Evolutionary conservation across 768 basidiomycete genomes (phyloP).

Genomic region (Dioszegia crocea): DNA sequence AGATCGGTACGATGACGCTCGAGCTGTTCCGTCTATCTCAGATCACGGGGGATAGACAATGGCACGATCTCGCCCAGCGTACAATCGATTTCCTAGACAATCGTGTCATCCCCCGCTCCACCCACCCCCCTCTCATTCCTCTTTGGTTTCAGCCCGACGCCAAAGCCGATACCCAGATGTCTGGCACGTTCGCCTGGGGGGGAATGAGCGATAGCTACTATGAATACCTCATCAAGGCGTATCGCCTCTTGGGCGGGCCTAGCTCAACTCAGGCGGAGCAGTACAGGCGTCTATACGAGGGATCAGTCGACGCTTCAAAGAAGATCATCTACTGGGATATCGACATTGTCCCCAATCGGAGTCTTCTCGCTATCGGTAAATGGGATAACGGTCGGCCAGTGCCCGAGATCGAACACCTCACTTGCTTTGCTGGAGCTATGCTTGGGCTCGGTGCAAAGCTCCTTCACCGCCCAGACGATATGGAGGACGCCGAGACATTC

Average conservation of each 20-base stretch:
- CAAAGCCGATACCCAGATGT: slow-evolving; percentile 11
- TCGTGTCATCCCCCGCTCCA: slow-evolving; percentile 31
- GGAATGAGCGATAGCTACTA: slow-evolving; percentile 50
- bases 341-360: slow-evolving; percentile 37
- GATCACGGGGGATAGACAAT: slow-evolving; percentile 50
- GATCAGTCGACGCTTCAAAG: slow-evolving; percentile 47
- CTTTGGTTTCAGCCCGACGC: slow-evolving; percentile 40
- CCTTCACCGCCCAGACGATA: slow-evolving; percentile 47
- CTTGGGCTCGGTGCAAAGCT: slow-evolving; percentile 51
- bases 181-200: slow-evolving; percentile 49
- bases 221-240: slow-evolving; percentile 53
- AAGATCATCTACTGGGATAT: slow-evolving; percentile 44
- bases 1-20: slow-evolving; percentile 51
- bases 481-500: slow-evolving; percentile 41
- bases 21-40: slow-evolving; percentile 51
- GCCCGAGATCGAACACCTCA: slow-evolving; percentile 42
- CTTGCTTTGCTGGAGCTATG: slow-evolving; percentile 53
- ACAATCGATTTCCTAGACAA: slow-evolving; percentile 49
- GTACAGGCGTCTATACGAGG: slow-evolving; percentile 48
- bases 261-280: slow-evolving; percentile 28
- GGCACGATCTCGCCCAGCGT: slow-evolving; percentile 50
- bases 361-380: slow-evolving; percentile 33
- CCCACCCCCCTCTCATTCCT: slow-evolving; percentile 41
- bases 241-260: slow-evolving; percentile 46
- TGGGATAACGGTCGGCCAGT: slow-evolving; percentile 22